These are phyloP conservation scores for Lentinula boryana DNA, from an alignment of 768 basidiomycete genomes.

Conservation along the genomic window DNA sequence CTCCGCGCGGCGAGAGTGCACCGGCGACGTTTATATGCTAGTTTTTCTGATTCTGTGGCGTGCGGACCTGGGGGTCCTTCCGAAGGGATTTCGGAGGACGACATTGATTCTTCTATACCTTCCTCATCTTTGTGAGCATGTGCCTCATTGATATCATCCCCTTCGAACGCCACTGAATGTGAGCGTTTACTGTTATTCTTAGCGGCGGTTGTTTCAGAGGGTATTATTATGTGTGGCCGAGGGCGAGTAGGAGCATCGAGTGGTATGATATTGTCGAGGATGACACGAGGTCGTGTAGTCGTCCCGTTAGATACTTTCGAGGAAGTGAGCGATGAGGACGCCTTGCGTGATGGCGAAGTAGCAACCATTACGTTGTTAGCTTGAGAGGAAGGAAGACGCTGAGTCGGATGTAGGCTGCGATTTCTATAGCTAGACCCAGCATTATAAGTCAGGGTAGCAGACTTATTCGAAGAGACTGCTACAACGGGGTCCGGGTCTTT, in stretches of 20 bases:
- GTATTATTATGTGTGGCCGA: constrained; percentile 59
- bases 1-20: constrained; percentile 68
- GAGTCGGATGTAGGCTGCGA: background rate
- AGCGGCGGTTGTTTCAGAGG: constrained; percentile 46
- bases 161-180: constrained; percentile 23
- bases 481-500: background rate
- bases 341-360: constrained; percentile 2
- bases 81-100: background rate
- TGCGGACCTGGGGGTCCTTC: constrained; percentile 16
- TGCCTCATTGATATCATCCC: background rate
- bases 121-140: background rate
- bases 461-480: background rate
- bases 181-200: constrained; percentile 68
- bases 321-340: constrained; percentile 22
- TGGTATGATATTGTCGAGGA: constrained; percentile 59
- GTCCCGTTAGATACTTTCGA: constrained; percentile 12
- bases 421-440: background rate
- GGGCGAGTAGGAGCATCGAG: constrained; percentile 75
- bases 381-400: background rate
- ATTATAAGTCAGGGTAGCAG: background rate
- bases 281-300: constrained; percentile 49
- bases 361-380: background rate
- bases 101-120: too few species aligned
- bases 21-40: constrained; percentile 59
- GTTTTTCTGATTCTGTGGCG: constrained; percentile 41